Evolutionary conservation across 2,329 filamentous ascomycete species (phyloP).

Genomic region (Simplicillium sp.): DNA sequence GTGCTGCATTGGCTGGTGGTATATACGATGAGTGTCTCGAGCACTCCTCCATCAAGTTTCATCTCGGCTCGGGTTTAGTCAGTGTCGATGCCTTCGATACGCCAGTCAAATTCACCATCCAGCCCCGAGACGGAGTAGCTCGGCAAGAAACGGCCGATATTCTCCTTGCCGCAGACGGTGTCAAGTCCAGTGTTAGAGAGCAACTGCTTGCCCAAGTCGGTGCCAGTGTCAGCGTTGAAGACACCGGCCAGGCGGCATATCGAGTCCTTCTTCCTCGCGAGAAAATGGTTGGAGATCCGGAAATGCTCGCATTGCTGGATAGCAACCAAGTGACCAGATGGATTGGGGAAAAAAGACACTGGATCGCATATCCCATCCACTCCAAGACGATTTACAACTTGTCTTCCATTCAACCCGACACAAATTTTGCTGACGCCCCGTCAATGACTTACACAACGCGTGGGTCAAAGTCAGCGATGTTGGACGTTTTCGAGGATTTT

Average conservation of each 20-base stretch:
- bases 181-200: slow-evolving; percentile 24
- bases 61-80: too few species aligned
- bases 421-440: slow-evolving; percentile 37
- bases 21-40: too few species aligned
- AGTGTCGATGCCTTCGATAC: too few species aligned
- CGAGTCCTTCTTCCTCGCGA: slow-evolving; percentile 41
- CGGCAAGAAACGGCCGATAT: too few species aligned
- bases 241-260: slow-evolving; percentile 42
- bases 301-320: slow-evolving; percentile 51
- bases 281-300: slow-evolving; percentile 57
- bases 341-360: slow-evolving; percentile 57
- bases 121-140: too few species aligned
- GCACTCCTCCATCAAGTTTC: too few species aligned
- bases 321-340: slow-evolving; percentile 49
- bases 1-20: too few species aligned
- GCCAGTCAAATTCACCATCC: too few species aligned
- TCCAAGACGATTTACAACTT: slow-evolving; percentile 58
- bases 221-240: slow-evolving; percentile 15
- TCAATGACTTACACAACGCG: slow-evolving; percentile 57
- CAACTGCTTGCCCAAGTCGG: slow-evolving; percentile 31
- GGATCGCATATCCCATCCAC: slow-evolving; percentile 58
- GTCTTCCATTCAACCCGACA: slow-evolving; percentile 51
- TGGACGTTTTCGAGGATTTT: slow-evolving; percentile 49
- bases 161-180: slow-evolving; percentile 10
- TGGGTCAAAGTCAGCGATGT: slow-evolving; percentile 34